Percentiles rank a stretch among this genome's conserved stretches.
These are phyloP conservation scores for Ophiostoma ips DNA, from an alignment of 2,329 filamentous ascomycete species.

Conservation along the genomic window DNA sequence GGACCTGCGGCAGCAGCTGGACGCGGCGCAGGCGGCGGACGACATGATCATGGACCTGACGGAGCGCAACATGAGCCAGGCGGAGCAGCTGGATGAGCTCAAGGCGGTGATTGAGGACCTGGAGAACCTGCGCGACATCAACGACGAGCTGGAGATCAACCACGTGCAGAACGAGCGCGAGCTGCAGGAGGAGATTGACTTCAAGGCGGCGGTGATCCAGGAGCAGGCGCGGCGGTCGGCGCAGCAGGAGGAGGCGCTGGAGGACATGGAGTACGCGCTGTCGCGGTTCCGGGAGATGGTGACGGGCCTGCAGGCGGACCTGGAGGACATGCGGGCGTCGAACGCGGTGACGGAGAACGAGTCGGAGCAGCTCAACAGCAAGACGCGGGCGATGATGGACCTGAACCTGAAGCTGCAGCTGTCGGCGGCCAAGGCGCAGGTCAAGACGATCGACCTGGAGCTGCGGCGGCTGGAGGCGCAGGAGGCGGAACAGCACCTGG, in stretches of 20 bases:
- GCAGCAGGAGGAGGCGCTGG: constrained; percentile 66
- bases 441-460: constrained; percentile 88
- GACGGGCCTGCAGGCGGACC: constrained; percentile 66
- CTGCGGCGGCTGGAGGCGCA: constrained; percentile 75
- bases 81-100: constrained; percentile 72
- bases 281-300: constrained; percentile 82
- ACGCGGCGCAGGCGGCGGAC: constrained; percentile 76
- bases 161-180: constrained; percentile 90
- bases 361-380: constrained; percentile 75
- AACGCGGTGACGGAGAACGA: constrained; percentile 87
- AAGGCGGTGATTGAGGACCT: constrained; percentile 73
- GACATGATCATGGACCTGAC: constrained; percentile 89
- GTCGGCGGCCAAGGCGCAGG: constrained; percentile 79
- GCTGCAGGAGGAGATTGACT: constrained; percentile 84
- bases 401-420: constrained; percentile 88
- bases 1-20: constrained; percentile 80
- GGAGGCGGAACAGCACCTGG: constrained; percentile 75
- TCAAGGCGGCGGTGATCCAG: constrained; percentile 69
- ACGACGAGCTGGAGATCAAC: constrained; percentile 86
- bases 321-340: constrained; percentile 85
- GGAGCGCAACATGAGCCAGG: constrained; percentile 71
- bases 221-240: constrained; percentile 61
- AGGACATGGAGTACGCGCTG: constrained; percentile 83
- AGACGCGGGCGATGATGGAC: constrained; percentile 90
- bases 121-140: constrained; percentile 79